phyloP scores from a whole-genome alignment of 345 rosid genomes.

The Euphorbia pulcherrima region DNA sequence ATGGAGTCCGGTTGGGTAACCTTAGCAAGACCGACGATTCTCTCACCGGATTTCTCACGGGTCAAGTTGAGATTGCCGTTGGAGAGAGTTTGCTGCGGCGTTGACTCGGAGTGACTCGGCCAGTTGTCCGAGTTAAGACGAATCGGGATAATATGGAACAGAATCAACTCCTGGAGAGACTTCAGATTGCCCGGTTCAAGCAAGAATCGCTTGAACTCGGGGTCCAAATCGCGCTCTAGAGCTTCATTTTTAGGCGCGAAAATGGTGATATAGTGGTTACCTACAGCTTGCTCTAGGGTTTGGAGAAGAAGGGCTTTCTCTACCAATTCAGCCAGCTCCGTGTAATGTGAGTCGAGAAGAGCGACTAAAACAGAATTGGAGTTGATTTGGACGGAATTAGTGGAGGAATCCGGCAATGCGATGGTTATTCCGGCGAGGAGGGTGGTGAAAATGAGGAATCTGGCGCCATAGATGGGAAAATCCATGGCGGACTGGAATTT shows the following conservation, averaged over 20 bases:
- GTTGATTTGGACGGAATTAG: conserved; percentile 39
- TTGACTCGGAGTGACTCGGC: conserved; percentile 35
- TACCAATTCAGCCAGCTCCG: conserved; percentile 78
- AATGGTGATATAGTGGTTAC: conserved; percentile 76
- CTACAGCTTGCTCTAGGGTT: conserved; percentile 81
- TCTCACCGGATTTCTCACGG: conserved; percentile 29
- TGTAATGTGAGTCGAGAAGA: conserved; percentile 90
- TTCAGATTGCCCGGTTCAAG: conserved; percentile 85
- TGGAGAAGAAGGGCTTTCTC: conserved; percentile 92
- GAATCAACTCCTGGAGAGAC: conserved; percentile 66
- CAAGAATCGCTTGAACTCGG: conserved; percentile 82
- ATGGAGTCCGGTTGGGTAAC: conserved; percentile 46
- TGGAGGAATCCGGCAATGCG: conserved; percentile 24
- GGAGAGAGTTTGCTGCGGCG: conserved; percentile 45
- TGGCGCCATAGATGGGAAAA: conserved; percentile 15
- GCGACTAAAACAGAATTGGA: conserved; percentile 94
- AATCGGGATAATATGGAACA: conserved; percentile 71
- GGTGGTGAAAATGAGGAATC: background rate
- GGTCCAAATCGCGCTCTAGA: conserved; percentile 74
- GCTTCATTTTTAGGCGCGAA: conserved; percentile 91
- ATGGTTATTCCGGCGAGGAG: conserved; percentile 10
- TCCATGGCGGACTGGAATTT: conserved; percentile 13
- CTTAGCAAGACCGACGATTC: conserved; percentile 42
- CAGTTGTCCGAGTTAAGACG: conserved; percentile 51
- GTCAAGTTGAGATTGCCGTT: conserved; percentile 45